These are phyloP conservation scores for Hibiscus tridactylites DNA, from an alignment of 345 rosid genomes.

Conservation along the genomic window DNA sequence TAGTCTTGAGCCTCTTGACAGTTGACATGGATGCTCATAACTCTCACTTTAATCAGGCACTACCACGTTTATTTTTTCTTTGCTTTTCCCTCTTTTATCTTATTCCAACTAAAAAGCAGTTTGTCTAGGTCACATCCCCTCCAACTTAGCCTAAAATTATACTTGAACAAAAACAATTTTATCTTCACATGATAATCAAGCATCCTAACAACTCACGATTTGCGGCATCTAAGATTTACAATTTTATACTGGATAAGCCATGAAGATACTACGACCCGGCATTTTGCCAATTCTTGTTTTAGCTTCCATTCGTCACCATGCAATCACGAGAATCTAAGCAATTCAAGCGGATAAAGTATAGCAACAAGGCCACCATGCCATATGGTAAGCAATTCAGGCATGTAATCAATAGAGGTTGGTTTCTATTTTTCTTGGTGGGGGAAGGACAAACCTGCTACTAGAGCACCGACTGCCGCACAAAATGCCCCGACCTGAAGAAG, in stretches of 20 bases:
- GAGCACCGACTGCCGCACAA: conserved; percentile 82
- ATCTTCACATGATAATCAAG: not conserved
- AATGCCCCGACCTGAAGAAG: conserved; percentile 96
- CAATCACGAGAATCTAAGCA: not conserved
- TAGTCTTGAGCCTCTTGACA: not conserved
- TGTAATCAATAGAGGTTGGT: not conserved
- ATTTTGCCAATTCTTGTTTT: not conserved
- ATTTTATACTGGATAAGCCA: not conserved
- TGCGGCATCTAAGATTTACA: not conserved
- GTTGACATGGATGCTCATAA: not conserved
- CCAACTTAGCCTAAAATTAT: not conserved
- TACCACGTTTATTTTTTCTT: not conserved
- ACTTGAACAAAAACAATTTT: not conserved
- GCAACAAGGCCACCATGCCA: not conserved
- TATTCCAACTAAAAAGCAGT: not conserved
- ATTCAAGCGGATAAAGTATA: not conserved
- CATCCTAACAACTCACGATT: not conserved
- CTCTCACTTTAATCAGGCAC: not conserved
- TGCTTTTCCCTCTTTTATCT: not conserved
- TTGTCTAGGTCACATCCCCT: not conserved
- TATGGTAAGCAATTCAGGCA: not conserved
- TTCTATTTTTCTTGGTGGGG: conserved; percentile 3
- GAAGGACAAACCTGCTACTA: conserved; percentile 56
- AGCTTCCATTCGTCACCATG: not conserved
- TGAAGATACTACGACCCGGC: not conserved